Percentiles rank a stretch among this genome's conserved stretches.
These are phyloP conservation scores for Chrysanthemum lavandulifolium DNA, from an alignment of 129 eudicot genomes.

Conservation along the genomic window DNA sequence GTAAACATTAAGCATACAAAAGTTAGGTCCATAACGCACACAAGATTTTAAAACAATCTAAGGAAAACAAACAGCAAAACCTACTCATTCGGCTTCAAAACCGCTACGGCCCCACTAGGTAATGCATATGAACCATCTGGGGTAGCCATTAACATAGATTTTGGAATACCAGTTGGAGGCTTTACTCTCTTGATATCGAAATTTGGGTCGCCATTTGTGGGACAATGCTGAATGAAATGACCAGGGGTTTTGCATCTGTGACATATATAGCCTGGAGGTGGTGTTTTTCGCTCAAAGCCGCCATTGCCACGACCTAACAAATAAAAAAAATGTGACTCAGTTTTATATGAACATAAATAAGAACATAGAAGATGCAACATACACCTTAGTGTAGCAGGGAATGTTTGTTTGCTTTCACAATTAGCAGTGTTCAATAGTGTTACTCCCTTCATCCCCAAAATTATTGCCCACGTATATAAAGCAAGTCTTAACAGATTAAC, in stretches of 20 bases:
- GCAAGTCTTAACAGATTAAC: no score
- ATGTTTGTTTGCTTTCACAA: background rate
- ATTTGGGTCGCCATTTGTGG: constrained; percentile 94
- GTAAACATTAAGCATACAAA: constrained; percentile 12
- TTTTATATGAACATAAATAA: constrained; percentile 21
- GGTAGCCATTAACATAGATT: constrained; percentile 92
- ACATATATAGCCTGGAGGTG: constrained; percentile 91
- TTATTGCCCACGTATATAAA: no score
- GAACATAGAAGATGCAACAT: constrained; percentile 2
- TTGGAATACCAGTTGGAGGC: constrained; percentile 98
- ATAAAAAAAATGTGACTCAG: constrained; percentile 18
- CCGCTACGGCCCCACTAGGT: constrained; percentile 89
- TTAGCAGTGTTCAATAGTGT: background rate
- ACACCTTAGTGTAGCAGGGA: no score
- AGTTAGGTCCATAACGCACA: background rate
- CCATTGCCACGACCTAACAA: constrained; percentile 62
- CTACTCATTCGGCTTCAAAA: constrained; percentile 95
- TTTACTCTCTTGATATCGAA: constrained; percentile 81
- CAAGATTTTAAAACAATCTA: background rate
- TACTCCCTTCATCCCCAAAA: no score
- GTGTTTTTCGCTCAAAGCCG: constrained; percentile 78
- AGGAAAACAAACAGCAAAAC: constrained; percentile 18
- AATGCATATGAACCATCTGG: constrained; percentile 96
- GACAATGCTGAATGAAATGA: constrained; percentile 97
- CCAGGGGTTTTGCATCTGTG: constrained; percentile 97